phyloP scores from a whole-genome alignment of 352 stramenopile genomes.

The Globisporangium radiosum region DNA sequence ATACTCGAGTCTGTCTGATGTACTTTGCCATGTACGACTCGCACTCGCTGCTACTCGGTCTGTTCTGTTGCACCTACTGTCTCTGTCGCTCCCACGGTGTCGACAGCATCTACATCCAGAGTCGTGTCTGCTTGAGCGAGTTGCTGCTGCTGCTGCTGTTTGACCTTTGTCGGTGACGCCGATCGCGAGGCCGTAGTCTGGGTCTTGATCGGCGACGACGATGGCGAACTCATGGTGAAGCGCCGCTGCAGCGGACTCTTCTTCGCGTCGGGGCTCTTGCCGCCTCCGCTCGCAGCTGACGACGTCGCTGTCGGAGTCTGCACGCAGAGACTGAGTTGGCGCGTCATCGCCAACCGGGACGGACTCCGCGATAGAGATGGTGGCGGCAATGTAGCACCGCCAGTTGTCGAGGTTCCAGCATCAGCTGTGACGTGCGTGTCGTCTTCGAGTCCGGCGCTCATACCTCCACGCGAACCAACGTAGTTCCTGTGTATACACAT shows the following conservation, averaged over 20 bases:
- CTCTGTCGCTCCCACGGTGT: neutral
- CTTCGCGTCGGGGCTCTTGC: constrained; percentile 13
- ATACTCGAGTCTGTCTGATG: too few relatives aligned
- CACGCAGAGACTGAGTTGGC: constrained; percentile 37
- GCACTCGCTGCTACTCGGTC: neutral
- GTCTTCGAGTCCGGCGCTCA: neutral
- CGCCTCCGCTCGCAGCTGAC: neutral
- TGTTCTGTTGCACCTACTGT: neutral
- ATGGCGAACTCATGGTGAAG: constrained; percentile 24
- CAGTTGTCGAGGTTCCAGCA: neutral
- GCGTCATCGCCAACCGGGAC: constrained; percentile 14
- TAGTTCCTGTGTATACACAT: constrained; percentile 34
- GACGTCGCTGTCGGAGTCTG: constrained; percentile 14
- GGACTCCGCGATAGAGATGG: constrained; percentile 12
- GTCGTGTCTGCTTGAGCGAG: too few relatives aligned
- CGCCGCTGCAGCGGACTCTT: constrained; percentile 29
- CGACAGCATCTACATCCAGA: too few relatives aligned
- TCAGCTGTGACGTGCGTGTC: neutral
- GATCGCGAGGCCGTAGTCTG: neutral
- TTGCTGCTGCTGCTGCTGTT: neutral
- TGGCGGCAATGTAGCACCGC: neutral
- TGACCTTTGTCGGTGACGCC: constrained; percentile 7
- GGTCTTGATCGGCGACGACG: constrained; percentile 2
- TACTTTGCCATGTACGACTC: too few relatives aligned
- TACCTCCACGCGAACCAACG: constrained; percentile 29